phyloP scores from a whole-genome alignment of 345 rosid genomes.

The Euphorbia tirucalli region DNA sequence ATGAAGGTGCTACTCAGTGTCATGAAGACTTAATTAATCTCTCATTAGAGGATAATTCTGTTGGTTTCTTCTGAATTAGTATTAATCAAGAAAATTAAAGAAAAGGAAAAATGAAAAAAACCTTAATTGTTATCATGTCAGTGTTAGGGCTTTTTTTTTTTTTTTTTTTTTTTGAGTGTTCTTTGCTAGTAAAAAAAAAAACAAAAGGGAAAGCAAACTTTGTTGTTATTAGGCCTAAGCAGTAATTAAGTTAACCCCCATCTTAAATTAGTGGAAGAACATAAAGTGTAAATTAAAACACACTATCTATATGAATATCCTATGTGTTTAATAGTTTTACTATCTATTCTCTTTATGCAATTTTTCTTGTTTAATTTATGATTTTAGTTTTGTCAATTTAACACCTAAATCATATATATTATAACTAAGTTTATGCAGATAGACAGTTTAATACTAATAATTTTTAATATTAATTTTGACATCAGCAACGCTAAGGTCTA shows the following conservation, averaged over 20 bases:
- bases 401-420: no score
- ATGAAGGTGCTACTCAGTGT: constrained; percentile 47
- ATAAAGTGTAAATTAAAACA: constrained; percentile 21
- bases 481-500: no score
- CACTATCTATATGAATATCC: constrained; percentile 1
- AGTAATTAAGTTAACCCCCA: neutral
- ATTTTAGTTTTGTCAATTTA: neutral
- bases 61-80: constrained; percentile 26
- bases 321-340: neutral
- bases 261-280: constrained; percentile 1
- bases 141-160: constrained; percentile 9
- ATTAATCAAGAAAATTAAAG: neutral
- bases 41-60: constrained; percentile 35
- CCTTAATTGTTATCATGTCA: neutral
- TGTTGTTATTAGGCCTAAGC: constrained; percentile 4
- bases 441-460: no score
- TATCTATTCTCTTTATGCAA: neutral
- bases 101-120: neutral
- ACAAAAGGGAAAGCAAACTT: no score
- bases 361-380: neutral
- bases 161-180: neutral
- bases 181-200: neutral
- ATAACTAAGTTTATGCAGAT: no score
- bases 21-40: constrained; percentile 39
- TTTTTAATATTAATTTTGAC: no score